Evolutionary conservation across 2,329 filamentous ascomycete genomes (phyloP), one percentile per base, ranked within the genome.

Genomic region (Thielaviopsis musarum): DNA sequence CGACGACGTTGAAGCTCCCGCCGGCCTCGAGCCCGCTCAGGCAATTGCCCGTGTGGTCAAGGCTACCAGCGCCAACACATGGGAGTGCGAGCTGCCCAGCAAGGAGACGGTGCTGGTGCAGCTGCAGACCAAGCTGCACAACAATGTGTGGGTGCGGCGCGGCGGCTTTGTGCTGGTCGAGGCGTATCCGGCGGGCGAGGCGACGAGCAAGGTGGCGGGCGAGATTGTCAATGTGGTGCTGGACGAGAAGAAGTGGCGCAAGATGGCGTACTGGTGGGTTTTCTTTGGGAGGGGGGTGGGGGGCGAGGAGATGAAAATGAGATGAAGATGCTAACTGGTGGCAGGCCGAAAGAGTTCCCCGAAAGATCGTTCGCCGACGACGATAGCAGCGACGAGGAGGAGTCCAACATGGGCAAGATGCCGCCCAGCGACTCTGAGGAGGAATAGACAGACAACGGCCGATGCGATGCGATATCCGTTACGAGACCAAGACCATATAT

Each of bases 171-270:
- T 96, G 30, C 73, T 97, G 12, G 78, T 95, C 15, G 87, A 97
- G 64, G 66, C 75, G 17, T 85, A 81, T 24, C 76, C 77, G 30
- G 75, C 79, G 1, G 75, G 84, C 45, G 81, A 83, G 28, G 81
- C 83, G 57, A 84, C 85, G 52, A 89, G 89, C 66, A 90, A 89
- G 70, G 80, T 95, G 13, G 78, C 81, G 57, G 93, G 91, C 15
- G 88, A 95, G 70, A 96, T 98, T 66, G 78, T 95, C 65, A 96
- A 96, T 67, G 82, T 97, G 41, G 90, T 97, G 45, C 78, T 88
- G 45, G 89, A 96, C 67, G 91, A 96, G 74, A 94, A 88, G 72
- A 77, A 78, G 52, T 98, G 93, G 93, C 82, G 90, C 67, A 95
- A 95, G 73, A 83, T 87, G 74, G 67, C 76, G 10, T 98, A 91